A percentile compares a stretch with the other conserved stretches of the same genome.
phyloP scores from a whole-genome alignment of 805 yeast genomes.

The Candida boleticola region DNA sequence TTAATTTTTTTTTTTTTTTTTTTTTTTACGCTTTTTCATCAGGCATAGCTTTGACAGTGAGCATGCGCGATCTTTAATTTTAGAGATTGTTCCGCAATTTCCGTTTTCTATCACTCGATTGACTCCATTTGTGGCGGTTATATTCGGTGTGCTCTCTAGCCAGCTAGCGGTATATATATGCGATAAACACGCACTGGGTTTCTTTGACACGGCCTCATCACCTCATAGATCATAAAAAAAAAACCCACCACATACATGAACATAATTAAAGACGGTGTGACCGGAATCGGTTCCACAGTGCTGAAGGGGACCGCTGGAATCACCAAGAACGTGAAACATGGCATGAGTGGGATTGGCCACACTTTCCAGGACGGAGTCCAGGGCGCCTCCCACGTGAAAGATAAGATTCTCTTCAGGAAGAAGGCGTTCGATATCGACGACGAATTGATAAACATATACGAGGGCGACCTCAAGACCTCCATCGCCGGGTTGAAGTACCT shows the following conservation, averaged over 20 bases:
- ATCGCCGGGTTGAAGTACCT: slow-evolving; percentile 45
- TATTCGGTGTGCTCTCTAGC: too few relatives aligned
- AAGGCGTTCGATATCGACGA: slow-evolving; percentile 32
- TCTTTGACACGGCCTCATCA: too few relatives aligned
- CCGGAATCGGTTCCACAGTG: slow-evolving; percentile 3
- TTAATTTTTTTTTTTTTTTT: slow-evolving; percentile 1
- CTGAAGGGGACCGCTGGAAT: slow-evolving; percentile 4
- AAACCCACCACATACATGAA: background rate
- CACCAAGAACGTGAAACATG: slow-evolving; percentile 9
- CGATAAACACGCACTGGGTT: too few relatives aligned
- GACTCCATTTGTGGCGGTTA: too few relatives aligned
- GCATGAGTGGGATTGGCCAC: slow-evolving; percentile 10
- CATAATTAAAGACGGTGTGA: slow-evolving; percentile 3
- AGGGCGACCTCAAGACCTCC: slow-evolving; percentile 40
- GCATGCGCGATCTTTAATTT: too few relatives aligned
- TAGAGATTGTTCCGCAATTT: slow-evolving; percentile 1
- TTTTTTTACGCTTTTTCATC: background rate
- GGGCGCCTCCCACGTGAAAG: slow-evolving; percentile 8
- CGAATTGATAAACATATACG: slow-evolving; percentile 39
- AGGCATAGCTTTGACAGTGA: background rate
- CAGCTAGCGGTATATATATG: too few relatives aligned
- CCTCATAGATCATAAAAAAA: too few relatives aligned
- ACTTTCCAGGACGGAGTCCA: slow-evolving; percentile 7
- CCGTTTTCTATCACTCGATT: background rate
- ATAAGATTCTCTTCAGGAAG: slow-evolving; percentile 9